Percentiles rank a stretch among this genome's conserved stretches.
Conservation (phyloP, 2,329 filamentous ascomycete genomes). For the Phyllosticta paracitricarpa region DNA sequence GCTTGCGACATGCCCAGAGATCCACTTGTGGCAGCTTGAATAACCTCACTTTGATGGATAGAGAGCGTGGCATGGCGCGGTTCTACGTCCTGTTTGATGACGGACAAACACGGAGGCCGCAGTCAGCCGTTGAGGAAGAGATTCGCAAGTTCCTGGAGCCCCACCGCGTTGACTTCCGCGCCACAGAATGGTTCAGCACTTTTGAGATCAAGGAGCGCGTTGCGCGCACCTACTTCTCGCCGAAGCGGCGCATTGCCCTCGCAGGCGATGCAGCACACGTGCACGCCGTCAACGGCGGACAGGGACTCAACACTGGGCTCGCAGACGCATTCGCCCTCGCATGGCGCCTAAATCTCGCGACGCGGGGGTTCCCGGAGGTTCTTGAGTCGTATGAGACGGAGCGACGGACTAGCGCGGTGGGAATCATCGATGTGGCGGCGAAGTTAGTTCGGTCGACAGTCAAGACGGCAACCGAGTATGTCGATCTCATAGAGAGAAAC, state of each 20-base stretch:
- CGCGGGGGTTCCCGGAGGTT: constrained; percentile 2
- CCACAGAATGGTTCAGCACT: constrained; percentile 42
- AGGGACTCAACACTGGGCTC: constrained; percentile 18
- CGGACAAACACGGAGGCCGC: constrained; percentile 24
- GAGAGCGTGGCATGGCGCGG: constrained; percentile 36
- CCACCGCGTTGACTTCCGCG: constrained; percentile 33
- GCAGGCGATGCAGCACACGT: constrained; percentile 17
- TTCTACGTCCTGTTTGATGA: constrained; percentile 41
- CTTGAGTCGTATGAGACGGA: constrained; percentile 38
- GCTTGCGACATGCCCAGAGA: not conserved
- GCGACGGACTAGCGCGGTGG: constrained; percentile 33
- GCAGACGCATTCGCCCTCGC: constrained; percentile 15
- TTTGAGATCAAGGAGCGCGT: constrained; percentile 30
- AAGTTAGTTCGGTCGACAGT: constrained; percentile 37
- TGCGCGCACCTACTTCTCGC: constrained; percentile 13
- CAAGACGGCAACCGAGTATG: constrained; percentile 36
- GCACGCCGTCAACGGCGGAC: constrained; percentile 17
- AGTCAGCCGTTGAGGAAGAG: constrained; percentile 25
- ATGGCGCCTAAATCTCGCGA: constrained; percentile 13
- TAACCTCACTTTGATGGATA: not conserved
- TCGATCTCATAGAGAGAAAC: constrained; percentile 39
- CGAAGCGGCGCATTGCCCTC: constrained; percentile 13
- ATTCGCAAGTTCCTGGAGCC: constrained; percentile 38
- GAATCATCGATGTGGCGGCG: constrained; percentile 40
- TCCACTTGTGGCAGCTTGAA: not conserved